Evolutionary conservation across 192 early-diverging fungal genomes (phyloP).

Genomic region (Rhizoclosmatium globosum): DNA sequence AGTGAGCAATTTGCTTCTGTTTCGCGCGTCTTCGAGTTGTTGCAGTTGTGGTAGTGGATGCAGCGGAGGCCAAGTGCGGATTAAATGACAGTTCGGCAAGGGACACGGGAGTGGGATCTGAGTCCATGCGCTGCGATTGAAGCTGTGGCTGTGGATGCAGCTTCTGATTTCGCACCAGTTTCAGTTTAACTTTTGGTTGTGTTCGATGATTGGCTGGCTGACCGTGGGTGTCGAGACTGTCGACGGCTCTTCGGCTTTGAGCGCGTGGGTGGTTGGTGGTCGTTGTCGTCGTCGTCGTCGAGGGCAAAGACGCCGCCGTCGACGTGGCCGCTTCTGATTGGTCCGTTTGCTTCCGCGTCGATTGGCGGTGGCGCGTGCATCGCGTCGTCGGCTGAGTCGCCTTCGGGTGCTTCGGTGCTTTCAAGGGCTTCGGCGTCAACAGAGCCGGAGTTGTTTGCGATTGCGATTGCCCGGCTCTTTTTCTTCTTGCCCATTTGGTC

Average conservation of each 20-base stretch:
- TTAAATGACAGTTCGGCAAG: not conserved
- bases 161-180: not conserved
- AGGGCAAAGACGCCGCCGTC: slow-evolving; percentile 1
- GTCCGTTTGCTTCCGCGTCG: not conserved
- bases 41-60: not conserved
- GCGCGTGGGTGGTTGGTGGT: not conserved
- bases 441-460: not conserved
- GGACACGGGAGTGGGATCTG: not conserved
- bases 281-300: not conserved
- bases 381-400: not conserved
- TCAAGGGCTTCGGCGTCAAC: not conserved
- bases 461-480: not conserved
- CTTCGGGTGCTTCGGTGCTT: not conserved
- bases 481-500: slow-evolving; percentile 4
- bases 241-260: not conserved
- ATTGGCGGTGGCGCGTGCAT: not conserved
- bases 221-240: not conserved
- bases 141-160: not conserved
- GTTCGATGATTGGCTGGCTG: not conserved
- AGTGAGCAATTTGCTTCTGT: not conserved
- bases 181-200: not conserved
- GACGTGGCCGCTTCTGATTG: not conserved
- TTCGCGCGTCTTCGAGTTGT: not conserved
- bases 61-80: not conserved
- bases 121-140: not conserved